These are phyloP conservation scores for Macrolepiota fuliginosa DNA, from an alignment of 768 basidiomycete species.

Conservation along the genomic window DNA sequence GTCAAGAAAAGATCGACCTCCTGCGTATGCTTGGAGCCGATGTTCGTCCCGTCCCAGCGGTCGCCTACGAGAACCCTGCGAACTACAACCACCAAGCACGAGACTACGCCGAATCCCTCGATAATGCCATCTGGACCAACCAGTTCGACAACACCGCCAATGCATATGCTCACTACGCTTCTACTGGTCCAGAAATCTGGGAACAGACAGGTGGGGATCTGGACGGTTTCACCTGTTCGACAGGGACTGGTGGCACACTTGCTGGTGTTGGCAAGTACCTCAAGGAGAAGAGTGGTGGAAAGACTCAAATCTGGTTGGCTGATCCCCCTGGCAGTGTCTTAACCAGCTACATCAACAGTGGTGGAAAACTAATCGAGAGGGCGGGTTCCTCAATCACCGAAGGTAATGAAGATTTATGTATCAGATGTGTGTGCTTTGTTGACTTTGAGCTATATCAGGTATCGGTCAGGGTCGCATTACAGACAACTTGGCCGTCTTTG, in stretches of 20 bases:
- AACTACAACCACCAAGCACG: conserved; percentile 99
- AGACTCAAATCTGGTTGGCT: conserved; percentile 88
- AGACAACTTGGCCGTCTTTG: conserved; percentile 81
- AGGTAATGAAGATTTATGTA: conserved; percentile 45
- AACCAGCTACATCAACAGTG: conserved; percentile 77
- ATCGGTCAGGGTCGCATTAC: conserved; percentile 98
- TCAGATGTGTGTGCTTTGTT: neutral
- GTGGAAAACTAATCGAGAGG: conserved; percentile 74
- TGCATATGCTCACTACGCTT: conserved; percentile 78
- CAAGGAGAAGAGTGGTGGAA: conserved; percentile 77
- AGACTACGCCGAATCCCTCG: conserved; percentile 69
- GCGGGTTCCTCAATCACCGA: conserved; percentile 89
- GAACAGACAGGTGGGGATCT: conserved; percentile 75
- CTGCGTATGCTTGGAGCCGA: conserved; percentile 97
- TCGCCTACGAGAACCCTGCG: conserved; percentile 89
- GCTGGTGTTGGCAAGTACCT: conserved; percentile 85
- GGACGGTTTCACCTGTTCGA: conserved; percentile 92
- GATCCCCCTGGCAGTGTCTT: conserved; percentile 97
- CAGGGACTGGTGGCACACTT: conserved; percentile 95
- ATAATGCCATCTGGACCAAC: conserved; percentile 94
- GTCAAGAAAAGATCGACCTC: conserved; percentile 98
- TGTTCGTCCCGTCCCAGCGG: conserved; percentile 93
- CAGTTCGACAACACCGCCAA: conserved; percentile 98
- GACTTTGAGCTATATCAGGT: conserved; percentile 42
- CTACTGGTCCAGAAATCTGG: conserved; percentile 98